Percentiles rank a stretch among this genome's conserved stretches.
Evolutionary conservation across 257 asterid genomes (phyloP).

Genomic region (Nicotiana sylvestris): DNA sequence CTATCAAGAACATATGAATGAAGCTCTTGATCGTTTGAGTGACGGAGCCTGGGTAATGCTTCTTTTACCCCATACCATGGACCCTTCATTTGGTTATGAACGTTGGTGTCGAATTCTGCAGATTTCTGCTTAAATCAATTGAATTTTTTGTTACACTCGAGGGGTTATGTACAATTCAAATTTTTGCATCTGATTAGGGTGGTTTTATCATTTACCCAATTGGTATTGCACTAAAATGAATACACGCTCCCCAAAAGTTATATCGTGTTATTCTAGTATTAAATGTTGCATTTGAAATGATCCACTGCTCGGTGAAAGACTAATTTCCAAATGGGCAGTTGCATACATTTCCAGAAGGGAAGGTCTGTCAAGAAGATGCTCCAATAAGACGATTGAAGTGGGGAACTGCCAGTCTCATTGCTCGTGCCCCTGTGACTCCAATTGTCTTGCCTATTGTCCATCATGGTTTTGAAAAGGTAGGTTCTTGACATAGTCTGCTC

Average conservation of each 20-base stretch:
- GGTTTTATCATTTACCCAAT: neutral
- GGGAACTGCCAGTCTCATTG: constrained; percentile 99
- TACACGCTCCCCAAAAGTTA: neutral
- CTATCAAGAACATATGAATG: constrained; percentile 94
- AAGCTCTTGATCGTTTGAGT: constrained; percentile 79
- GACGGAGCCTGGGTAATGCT: constrained; percentile 86
- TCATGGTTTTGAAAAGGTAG: constrained; percentile 86
- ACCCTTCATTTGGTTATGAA: neutral
- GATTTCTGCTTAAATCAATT: neutral
- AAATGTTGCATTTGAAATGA: neutral
- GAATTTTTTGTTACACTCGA: neutral
- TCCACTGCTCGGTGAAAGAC: neutral
- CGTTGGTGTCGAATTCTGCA: neutral
- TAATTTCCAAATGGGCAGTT: constrained; percentile 49
- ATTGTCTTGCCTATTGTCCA: constrained; percentile 90
- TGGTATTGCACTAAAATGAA: neutral
- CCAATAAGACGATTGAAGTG: constrained; percentile 90
- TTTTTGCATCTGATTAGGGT: neutral
- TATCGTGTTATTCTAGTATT: neutral
- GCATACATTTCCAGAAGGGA: constrained; percentile 98
- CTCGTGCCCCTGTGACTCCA: constrained; percentile 89
- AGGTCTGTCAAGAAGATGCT: constrained; percentile 88
- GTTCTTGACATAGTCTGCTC: neutral
- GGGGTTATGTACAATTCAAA: neutral
- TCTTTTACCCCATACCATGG: constrained; percentile 9